These are phyloP conservation scores for Dryas octopetala DNA, from an alignment of 306 rosid species.

Conservation along the genomic window DNA sequence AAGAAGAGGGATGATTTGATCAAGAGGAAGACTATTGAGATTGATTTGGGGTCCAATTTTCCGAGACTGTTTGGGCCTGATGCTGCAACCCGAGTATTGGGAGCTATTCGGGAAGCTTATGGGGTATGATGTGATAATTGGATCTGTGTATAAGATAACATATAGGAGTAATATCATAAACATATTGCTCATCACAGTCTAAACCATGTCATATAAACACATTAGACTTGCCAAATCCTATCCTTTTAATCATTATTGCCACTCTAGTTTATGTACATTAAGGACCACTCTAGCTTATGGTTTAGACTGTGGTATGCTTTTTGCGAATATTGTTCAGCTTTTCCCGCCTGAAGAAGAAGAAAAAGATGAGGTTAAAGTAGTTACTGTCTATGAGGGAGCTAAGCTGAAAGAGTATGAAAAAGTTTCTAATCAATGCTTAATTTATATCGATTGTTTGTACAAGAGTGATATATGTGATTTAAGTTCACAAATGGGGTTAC, in stretches of 20 bases:
- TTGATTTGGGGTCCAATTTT: slow-evolving; percentile 67
- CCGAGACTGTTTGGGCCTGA: slow-evolving; percentile 79
- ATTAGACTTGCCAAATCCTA: no score
- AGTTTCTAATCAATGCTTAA: slow-evolving; percentile 22
- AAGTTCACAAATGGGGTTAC: neutral
- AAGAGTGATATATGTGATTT: neutral
- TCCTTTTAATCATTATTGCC: no score
- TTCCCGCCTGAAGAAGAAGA: slow-evolving; percentile 56
- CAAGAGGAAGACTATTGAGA: slow-evolving; percentile 63
- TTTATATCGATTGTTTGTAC: neutral
- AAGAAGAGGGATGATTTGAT: slow-evolving; percentile 61
- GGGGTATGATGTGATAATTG: slow-evolving; percentile 22
- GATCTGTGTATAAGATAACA: neutral
- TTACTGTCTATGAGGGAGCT: slow-evolving; percentile 64
- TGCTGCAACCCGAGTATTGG: slow-evolving; percentile 52
- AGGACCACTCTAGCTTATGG: no score
- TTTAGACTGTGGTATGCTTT: slow-evolving; percentile 19
- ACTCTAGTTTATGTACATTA: no score
- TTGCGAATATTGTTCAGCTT: slow-evolving; percentile 41
- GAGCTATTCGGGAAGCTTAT: slow-evolving; percentile 43
- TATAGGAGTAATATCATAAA: no score
- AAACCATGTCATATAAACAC: no score
- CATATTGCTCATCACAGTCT: no score
- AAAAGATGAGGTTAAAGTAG: slow-evolving; percentile 47
- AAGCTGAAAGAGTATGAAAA: slow-evolving; percentile 65